Conservation (phyloP, 176 grass and related monocot genomes). For the Tuctoria greenei region DNA sequence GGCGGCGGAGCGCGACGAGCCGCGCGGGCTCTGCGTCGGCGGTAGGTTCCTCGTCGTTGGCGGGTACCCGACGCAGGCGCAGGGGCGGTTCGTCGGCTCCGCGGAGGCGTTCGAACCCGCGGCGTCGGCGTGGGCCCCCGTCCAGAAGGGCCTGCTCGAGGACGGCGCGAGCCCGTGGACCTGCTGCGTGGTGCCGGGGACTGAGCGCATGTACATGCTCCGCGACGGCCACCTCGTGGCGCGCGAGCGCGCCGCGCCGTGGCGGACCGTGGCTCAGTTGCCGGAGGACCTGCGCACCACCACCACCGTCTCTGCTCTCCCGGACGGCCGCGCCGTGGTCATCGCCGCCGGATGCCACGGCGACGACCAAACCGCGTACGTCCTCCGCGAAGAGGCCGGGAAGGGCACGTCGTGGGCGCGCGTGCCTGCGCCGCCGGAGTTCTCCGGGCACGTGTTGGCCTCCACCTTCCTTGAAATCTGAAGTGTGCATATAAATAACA, state of each 20-base stretch:
- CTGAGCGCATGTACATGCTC: slow-evolving; percentile 57
- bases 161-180: slow-evolving; percentile 55
- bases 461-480: slow-evolving; percentile 62
- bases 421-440: slow-evolving; percentile 40
- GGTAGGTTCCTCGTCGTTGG: slow-evolving; percentile 69
- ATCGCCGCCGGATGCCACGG: slow-evolving; percentile 55
- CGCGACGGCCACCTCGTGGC: slow-evolving; percentile 48
- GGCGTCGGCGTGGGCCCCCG: slow-evolving; percentile 35
- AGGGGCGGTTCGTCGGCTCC: slow-evolving; percentile 63
- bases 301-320: slow-evolving; percentile 25
- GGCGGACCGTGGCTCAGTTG: slow-evolving; percentile 56
- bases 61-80: slow-evolving; percentile 77
- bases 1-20: slow-evolving; percentile 76
- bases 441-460: slow-evolving; percentile 72
- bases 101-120: slow-evolving; percentile 60
- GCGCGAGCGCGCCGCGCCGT: slow-evolving; percentile 34
- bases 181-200: slow-evolving; percentile 40
- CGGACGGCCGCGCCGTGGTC: slow-evolving; percentile 50
- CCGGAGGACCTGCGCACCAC: slow-evolving; percentile 56
- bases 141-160: slow-evolving; percentile 39
- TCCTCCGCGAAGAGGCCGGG: slow-evolving; percentile 46
- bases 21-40: slow-evolving; percentile 55
- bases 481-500: no score
- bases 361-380: slow-evolving; percentile 56
- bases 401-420: slow-evolving; percentile 42